Conservation (phyloP, 2,329 filamentous ascomycete species). For the Cytospora piceae region DNA sequence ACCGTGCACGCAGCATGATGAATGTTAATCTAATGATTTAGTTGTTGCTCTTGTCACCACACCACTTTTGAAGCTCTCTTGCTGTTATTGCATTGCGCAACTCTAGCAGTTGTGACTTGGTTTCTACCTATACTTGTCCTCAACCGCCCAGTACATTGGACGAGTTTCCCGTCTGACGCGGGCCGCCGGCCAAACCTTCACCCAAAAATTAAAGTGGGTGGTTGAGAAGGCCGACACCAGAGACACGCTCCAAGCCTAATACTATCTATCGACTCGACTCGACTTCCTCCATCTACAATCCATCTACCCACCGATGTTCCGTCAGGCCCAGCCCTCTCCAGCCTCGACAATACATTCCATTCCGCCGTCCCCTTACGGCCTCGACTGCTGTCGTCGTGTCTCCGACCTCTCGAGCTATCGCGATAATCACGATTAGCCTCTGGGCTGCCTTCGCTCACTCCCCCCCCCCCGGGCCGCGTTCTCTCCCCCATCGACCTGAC, state of each 20-base stretch:
- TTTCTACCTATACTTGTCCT: background rate
- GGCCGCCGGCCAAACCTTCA: slow-evolving; percentile 12
- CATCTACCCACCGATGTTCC: slow-evolving; percentile 25
- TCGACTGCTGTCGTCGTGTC: slow-evolving; percentile 10
- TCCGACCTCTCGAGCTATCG: background rate
- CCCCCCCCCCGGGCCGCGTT: background rate
- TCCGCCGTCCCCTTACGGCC: slow-evolving; percentile 17
- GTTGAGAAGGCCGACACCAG: slow-evolving; percentile 21
- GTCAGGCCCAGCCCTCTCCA: slow-evolving; percentile 25
- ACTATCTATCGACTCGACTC: background rate
- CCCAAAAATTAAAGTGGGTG: slow-evolving; percentile 24
- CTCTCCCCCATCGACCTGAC: slow-evolving; percentile 25
- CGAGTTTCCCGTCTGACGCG: slow-evolving; percentile 12
- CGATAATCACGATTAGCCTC: slow-evolving; percentile 21
- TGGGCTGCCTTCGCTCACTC: slow-evolving; percentile 10
- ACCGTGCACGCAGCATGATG: slow-evolving; percentile 23
- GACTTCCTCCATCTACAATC: background rate
- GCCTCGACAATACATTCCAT: slow-evolving; percentile 27
- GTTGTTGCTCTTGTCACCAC: slow-evolving; percentile 21
- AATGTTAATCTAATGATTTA: slow-evolving; percentile 29
- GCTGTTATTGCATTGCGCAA: slow-evolving; percentile 13
- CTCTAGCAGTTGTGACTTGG: background rate
- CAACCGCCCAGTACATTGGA: slow-evolving; percentile 3
- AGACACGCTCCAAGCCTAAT: slow-evolving; percentile 18
- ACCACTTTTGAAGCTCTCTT: slow-evolving; percentile 20